A percentile compares a stretch with the other conserved stretches of the same genome.
These are phyloP conservation scores for Volvariella surrecta DNA, from an alignment of 1,284 basidiomycete species.

Conservation along the genomic window DNA sequence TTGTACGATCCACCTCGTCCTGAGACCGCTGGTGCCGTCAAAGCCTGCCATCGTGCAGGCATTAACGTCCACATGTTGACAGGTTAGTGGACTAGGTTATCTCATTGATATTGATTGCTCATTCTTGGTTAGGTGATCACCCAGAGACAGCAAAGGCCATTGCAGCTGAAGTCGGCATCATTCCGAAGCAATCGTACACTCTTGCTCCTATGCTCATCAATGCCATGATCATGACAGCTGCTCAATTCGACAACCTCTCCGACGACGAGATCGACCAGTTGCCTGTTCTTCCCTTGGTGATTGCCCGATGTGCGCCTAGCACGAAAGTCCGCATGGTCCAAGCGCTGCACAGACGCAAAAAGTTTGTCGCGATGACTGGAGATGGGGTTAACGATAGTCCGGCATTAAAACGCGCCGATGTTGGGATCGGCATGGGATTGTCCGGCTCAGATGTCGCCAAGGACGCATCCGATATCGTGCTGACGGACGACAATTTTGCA, in stretches of 20 bases:
- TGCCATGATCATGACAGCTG: neutral
- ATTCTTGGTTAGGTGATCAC: constrained; percentile 1
- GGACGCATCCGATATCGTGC: constrained; percentile 8
- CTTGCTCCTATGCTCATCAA: neutral
- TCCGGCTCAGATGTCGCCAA: constrained; percentile 9
- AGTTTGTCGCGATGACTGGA: neutral
- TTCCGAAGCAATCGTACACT: neutral
- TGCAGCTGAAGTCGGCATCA: neutral
- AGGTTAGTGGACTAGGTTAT: too few species aligned
- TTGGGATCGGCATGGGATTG: constrained; percentile 9
- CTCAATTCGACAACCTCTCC: constrained; percentile 1
- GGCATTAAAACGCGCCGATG: constrained; percentile 8
- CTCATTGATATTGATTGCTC: too few species aligned
- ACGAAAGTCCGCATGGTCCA: constrained; percentile 1
- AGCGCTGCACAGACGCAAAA: neutral
- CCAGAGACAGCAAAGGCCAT: neutral
- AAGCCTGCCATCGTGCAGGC: neutral
- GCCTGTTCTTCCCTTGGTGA: neutral
- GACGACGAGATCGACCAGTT: neutral
- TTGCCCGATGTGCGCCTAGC: neutral
- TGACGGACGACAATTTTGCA: constrained; percentile 6
- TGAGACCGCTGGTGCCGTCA: neutral
- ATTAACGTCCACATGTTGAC: constrained; percentile 1
- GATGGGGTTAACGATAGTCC: constrained; percentile 6
- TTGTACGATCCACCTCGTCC: neutral